Evolutionary conservation across 305 asterid species (phyloP).

Genomic region (Withania somnifera): DNA sequence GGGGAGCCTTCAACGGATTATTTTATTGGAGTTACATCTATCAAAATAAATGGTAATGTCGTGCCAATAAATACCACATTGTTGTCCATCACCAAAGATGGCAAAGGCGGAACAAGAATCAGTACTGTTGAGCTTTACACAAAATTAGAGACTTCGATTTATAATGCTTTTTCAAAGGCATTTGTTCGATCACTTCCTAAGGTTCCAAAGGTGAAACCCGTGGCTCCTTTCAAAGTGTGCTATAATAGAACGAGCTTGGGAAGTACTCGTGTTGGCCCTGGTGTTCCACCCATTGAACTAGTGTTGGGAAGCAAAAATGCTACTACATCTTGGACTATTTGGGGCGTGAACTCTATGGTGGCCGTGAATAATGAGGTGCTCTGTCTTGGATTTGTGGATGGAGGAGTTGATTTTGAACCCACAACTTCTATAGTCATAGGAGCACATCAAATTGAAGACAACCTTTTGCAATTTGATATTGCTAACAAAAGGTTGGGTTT

Average conservation of each 20-base stretch:
- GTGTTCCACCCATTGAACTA: slow-evolving; percentile 44
- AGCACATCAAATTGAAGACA: slow-evolving; percentile 41
- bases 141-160: slow-evolving; percentile 11
- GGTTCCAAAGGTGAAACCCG: slow-evolving; percentile 18
- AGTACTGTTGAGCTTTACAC: slow-evolving; percentile 27
- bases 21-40: slow-evolving; percentile 12
- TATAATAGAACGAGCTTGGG: slow-evolving; percentile 24
- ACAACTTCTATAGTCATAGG: slow-evolving; percentile 59
- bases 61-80: slow-evolving; percentile 2
- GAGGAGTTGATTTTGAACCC: slow-evolving; percentile 32
- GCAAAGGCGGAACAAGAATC: slow-evolving; percentile 14
- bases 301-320: slow-evolving; percentile 36
- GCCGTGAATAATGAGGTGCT: slow-evolving; percentile 11
- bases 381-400: slow-evolving; percentile 58
- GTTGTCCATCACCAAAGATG: not conserved
- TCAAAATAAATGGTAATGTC: not conserved
- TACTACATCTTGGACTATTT: slow-evolving; percentile 36
- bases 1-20: slow-evolving; percentile 2
- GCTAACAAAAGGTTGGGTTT: slow-evolving; percentile 58
- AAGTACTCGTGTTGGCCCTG: slow-evolving; percentile 44
- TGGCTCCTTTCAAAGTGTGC: slow-evolving; percentile 53
- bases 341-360: slow-evolving; percentile 65
- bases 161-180: slow-evolving; percentile 6
- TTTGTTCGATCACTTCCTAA: not conserved
- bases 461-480: slow-evolving; percentile 59